phyloP scores from a whole-genome alignment of 1,284 basidiomycete genomes.

The Tylopilus sp. region DNA sequence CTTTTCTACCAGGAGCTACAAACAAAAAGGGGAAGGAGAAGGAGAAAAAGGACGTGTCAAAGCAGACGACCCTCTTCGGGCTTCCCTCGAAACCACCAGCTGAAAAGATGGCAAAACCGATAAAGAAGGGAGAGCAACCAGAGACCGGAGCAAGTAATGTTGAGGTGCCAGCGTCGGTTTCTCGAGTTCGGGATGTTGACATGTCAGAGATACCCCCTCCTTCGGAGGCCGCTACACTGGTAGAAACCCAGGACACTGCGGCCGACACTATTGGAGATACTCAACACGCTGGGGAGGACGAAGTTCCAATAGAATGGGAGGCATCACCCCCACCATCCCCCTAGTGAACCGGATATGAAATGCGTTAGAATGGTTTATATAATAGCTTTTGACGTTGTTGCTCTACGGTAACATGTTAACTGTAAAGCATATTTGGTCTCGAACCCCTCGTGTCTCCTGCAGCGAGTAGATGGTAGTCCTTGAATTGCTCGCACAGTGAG shows the following conservation, averaged over 20 bases:
- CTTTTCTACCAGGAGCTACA: constrained; percentile 14
- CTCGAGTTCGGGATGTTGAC: constrained; percentile 19
- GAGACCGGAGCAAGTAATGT: constrained; percentile 4
- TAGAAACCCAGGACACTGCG: constrained; percentile 19
- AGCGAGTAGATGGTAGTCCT: too few relatives aligned
- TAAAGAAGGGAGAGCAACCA: constrained; percentile 13
- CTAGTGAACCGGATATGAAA: neutral
- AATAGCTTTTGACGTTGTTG: too few relatives aligned
- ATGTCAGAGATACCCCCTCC: constrained; percentile 17
- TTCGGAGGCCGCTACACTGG: constrained; percentile 21
- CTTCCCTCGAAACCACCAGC: constrained; percentile 25
- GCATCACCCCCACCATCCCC: constrained; percentile 28
- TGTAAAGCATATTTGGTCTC: too few relatives aligned
- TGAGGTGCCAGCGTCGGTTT: constrained; percentile 1
- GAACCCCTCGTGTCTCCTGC: too few relatives aligned
- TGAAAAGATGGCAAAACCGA: constrained; percentile 23
- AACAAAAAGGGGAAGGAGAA: constrained; percentile 33
- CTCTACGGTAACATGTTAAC: too few relatives aligned
- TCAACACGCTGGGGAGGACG: constrained; percentile 30
- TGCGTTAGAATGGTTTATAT: too few relatives aligned
- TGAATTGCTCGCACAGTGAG: too few relatives aligned
- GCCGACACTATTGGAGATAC: constrained; percentile 16
- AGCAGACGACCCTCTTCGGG: constrained; percentile 35
- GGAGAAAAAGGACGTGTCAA: constrained; percentile 32
- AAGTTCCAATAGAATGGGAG: constrained; percentile 33